These are phyloP conservation scores for Nakazawaea laoshanensis DNA, from an alignment of 805 yeast species.

Conservation along the genomic window DNA sequence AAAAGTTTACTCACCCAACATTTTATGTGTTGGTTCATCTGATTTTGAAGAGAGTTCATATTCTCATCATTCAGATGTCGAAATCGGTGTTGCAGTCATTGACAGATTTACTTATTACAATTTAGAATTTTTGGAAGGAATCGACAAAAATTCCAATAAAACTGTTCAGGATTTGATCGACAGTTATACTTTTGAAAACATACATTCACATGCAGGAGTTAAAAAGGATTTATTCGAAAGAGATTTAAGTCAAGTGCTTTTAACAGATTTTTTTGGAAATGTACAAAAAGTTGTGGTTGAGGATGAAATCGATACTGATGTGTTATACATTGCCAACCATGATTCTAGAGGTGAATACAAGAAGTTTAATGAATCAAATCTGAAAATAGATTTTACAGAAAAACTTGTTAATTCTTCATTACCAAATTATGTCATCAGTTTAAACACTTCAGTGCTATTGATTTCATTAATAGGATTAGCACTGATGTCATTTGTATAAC, in stretches of 20 bases:
- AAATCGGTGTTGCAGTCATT: conserved; percentile 95
- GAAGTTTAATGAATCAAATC: no score
- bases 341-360: conserved; percentile 13
- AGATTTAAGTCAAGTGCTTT: conserved; percentile 55
- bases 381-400: no score
- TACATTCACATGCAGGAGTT: conserved; percentile 92
- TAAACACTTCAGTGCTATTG: no score
- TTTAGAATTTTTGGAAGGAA: conserved; percentile 74
- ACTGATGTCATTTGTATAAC: no score
- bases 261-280: conserved; percentile 93
- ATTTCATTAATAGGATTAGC: no score
- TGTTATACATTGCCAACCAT: conserved; percentile 27
- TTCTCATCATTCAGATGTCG: conserved; percentile 92
- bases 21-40: conserved; percentile 88
- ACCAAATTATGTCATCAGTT: no score
- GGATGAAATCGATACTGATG: conserved; percentile 47
- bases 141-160: conserved; percentile 63
- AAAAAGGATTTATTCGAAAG: conserved; percentile 71
- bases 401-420: no score
- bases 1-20: conserved; percentile 84
- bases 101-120: conserved; percentile 93
- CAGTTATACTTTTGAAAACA: conserved; percentile 73
- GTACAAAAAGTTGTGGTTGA: conserved; percentile 68
- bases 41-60: conserved; percentile 83
- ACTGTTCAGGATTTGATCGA: conserved; percentile 82